A percentile compares a stretch with the other conserved stretches of the same genome.
These are phyloP conservation scores for Candida tibetensis DNA, from an alignment of 805 yeast genomes.

Conservation along the genomic window DNA sequence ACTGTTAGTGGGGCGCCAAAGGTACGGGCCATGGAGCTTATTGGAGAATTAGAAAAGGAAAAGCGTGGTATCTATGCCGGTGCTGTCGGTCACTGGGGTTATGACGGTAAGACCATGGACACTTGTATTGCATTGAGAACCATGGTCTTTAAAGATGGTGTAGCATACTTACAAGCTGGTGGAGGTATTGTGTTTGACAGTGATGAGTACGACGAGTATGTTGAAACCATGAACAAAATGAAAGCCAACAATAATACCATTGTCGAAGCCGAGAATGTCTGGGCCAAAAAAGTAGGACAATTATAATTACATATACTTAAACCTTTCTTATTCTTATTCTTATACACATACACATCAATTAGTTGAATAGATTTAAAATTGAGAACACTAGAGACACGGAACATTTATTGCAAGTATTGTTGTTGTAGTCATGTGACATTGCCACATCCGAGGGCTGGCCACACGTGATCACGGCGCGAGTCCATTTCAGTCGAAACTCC, in stretches of 20 bases:
- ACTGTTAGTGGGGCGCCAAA: slow-evolving; percentile 99
- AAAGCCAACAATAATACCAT: slow-evolving; percentile 86
- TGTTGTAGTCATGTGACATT: not conserved
- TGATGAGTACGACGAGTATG: slow-evolving; percentile 91
- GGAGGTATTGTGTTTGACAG: slow-evolving; percentile 97
- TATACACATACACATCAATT: too few relatives aligned
- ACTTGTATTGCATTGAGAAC: slow-evolving; percentile 97
- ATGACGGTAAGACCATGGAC: slow-evolving; percentile 92
- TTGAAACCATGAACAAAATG: slow-evolving; percentile 97
- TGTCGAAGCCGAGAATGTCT: slow-evolving; percentile 83
- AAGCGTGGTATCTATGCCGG: slow-evolving; percentile 98
- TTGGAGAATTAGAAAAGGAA: slow-evolving; percentile 84
- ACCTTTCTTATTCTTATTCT: too few relatives aligned
- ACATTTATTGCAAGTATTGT: too few relatives aligned
- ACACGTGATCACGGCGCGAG: not conserved
- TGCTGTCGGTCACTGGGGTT: slow-evolving; percentile 98
- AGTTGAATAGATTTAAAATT: too few relatives aligned
- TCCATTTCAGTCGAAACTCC: not conserved
- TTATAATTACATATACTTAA: too few relatives aligned
- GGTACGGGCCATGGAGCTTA: slow-evolving; percentile 93
- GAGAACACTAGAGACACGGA: too few relatives aligned
- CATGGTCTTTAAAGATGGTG: slow-evolving; percentile 89
- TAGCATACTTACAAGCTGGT: slow-evolving; percentile 95
- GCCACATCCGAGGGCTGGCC: not conserved
- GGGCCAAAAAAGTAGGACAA: slow-evolving; percentile 49